A percentile compares a stretch with the other conserved stretches of the same genome.
Conservation (phyloP, 2,329 filamentous ascomycete genomes). For the Dactylella cylindrospora region DNA sequence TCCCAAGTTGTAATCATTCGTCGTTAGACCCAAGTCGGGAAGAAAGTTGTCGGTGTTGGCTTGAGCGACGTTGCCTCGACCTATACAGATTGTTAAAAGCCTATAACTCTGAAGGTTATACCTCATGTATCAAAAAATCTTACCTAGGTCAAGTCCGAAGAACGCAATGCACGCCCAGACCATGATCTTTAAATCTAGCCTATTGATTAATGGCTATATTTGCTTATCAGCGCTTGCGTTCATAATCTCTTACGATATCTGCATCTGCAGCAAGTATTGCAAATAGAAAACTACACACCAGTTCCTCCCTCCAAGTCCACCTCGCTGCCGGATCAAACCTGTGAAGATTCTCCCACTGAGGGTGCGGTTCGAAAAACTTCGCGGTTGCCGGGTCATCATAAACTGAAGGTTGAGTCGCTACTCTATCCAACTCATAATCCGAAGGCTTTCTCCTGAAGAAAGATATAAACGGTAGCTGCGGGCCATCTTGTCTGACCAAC, state of each 20-base stretch:
- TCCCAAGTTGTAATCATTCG: constrained; percentile 57
- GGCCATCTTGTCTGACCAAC: constrained; percentile 27
- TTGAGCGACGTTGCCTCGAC: constrained; percentile 19
- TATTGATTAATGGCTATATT: constrained; percentile 11
- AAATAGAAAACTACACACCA: constrained; percentile 7
- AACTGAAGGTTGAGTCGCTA: constrained; percentile 42
- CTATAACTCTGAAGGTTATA: background rate
- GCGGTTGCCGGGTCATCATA: constrained; percentile 45
- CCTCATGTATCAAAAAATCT: background rate
- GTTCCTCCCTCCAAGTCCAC: constrained; percentile 63
- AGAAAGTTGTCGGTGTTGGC: constrained; percentile 20
- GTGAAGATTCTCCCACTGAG: constrained; percentile 62
- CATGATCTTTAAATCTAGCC: constrained; percentile 21
- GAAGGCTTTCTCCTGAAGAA: constrained; percentile 12
- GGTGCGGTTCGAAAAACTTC: constrained; percentile 57
- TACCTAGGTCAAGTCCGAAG: constrained; percentile 30
- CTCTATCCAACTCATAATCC: constrained; percentile 14
- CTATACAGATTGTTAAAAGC: background rate
- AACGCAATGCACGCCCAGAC: constrained; percentile 24
- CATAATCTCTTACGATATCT: too few species aligned
- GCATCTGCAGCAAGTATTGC: background rate
- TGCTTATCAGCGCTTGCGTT: background rate
- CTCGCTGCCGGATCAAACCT: constrained; percentile 61
- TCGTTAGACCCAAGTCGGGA: constrained; percentile 3
- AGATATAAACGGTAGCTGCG: constrained; percentile 24